Base-by-base conservation (phyloP, 768 basidiomycete species). In the Ramaria sp. region DNA sequence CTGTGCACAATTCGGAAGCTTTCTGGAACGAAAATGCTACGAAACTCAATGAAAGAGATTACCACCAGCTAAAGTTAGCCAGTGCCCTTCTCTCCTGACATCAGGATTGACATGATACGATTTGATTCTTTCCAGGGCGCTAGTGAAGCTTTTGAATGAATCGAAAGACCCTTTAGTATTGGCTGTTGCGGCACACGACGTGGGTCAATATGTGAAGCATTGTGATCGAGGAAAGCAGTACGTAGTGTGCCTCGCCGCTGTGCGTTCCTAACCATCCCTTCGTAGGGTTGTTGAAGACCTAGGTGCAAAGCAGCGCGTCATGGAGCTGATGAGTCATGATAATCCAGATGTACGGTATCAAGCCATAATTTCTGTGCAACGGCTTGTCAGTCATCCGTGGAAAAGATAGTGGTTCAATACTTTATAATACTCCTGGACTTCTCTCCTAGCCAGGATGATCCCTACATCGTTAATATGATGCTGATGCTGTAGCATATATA, bases 1-100 rank as follows among this genome's bases (percentile, higher is more conserved):
- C 95, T 12, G 88, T 91, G 9, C 96, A 99, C 63, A 89, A 93
- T 64, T 94, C 89, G 1, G 95, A 97, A 57, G 82, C 91, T 34
- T 99, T 99, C 71, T 99, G 96, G 96, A 89, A 87, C 64, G 92
- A 94, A 71, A 97, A 98, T 64, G 93, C 88, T 4, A 70, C 73
- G 6, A 90, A 81, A 64, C 69, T 98, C 41, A 89, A 92, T 59
- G 93, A 97, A 58, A 81, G 78, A 52, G 85, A 91, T 63, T 77
- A 83, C 59, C 81, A 85, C 62, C 85, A 89, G 56, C 75, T 98
- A 56, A 93, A 86, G 95, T 93, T 57, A 47, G 71, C 59, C 3
- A 9, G 12, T 27, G 25, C 5, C 8, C 25, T 16, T 30, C 5
- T n/a, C 28, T 43, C 22, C 22, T 43, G 5, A 25, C 45, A 47